Base-by-base conservation (phyloP, 306 rosid genomes). In the Trifolium fragiferum region DNA sequence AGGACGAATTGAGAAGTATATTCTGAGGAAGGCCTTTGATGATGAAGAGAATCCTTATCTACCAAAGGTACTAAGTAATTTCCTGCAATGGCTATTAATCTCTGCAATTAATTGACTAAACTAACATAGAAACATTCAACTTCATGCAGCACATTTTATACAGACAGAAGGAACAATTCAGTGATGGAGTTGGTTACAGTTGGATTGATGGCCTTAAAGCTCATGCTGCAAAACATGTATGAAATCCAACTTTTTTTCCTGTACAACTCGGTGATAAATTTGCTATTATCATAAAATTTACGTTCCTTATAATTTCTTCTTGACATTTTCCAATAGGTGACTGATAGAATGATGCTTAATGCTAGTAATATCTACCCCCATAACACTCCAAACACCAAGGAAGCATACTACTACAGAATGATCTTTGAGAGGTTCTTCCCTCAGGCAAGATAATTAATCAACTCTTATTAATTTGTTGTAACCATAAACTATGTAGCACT, bases 121-220 rank as follows among this genome's bases (percentile, higher is more conserved):
- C 82, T 84, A 76, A 67, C 63, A 67, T 76, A 4, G 60, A 58
- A 54, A 57, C 15, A 14, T 78, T 84, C 25, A 2, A 20, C 81
- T 18, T 73, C 61, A 18, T 76, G 89, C 92, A 95, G 98, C 92
- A 89, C 78, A 92, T 95, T 74, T 80, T 95, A 50, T 95, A 92
- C 66, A 87, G 99, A 76, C 99, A 92, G 82, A 95, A 95, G 55
- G 99, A 95, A 68, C 99, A 95, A 75, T 95, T 92, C 83, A 95
- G 98, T 71, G 98, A 95, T 73, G 98, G 99, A 8, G 99, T 95
- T 30, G 99, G 99, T 46, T 95, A 95, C 65, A 87, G 98, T 37
- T 95, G 99, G 99, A 95, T 95, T 62, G 98, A 95, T 80, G 99
- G 97, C 78, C 92, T 95, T 54, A 95, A 92, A 82, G 87, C 81